Percentiles rank a stretch among this genome's conserved stretches.
These are phyloP conservation scores for Xenosphaeropsis pyriputrescens DNA, from an alignment of 2,329 filamentous ascomycete species.

Conservation along the genomic window DNA sequence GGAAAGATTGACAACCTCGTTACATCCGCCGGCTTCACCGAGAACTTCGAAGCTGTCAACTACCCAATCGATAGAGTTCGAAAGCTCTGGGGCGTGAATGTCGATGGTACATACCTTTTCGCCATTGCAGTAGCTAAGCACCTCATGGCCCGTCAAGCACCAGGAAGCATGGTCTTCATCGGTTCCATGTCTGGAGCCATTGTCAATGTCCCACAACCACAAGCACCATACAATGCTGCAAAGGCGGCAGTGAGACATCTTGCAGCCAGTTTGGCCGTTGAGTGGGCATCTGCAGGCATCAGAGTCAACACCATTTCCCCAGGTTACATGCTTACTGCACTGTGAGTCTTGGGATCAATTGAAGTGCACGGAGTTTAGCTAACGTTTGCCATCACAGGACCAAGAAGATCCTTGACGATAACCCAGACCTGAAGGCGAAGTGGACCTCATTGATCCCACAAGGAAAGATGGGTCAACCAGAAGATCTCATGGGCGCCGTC, in stretches of 20 bases:
- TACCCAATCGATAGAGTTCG: slow-evolving; percentile 86
- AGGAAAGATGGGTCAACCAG: slow-evolving; percentile 83
- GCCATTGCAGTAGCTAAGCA: slow-evolving; percentile 75
- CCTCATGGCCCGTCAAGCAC: slow-evolving; percentile 64
- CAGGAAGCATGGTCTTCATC: slow-evolving; percentile 85
- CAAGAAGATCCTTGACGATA: slow-evolving; percentile 86
- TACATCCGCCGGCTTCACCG: slow-evolving; percentile 91
- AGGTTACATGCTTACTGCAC: slow-evolving; percentile 88
- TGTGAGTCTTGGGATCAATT: slow-evolving; percentile 40
- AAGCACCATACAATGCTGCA: slow-evolving; percentile 82
- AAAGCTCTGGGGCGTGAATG: slow-evolving; percentile 90
- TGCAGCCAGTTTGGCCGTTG: slow-evolving; percentile 75
- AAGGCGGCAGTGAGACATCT: slow-evolving; percentile 89
- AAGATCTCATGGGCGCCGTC: slow-evolving; percentile 88
- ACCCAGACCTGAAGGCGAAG: slow-evolving; percentile 75
- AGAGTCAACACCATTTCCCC: slow-evolving; percentile 92
- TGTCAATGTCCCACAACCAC: slow-evolving; percentile 90
- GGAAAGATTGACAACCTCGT: slow-evolving; percentile 83
- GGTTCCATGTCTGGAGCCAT: slow-evolving; percentile 90
- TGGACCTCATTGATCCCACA: slow-evolving; percentile 89
- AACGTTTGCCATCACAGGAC: slow-evolving; percentile 37
- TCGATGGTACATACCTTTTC: slow-evolving; percentile 84
- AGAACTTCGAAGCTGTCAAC: slow-evolving; percentile 84
- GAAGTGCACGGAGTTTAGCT: too few relatives aligned
- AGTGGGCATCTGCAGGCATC: slow-evolving; percentile 81